phyloP scores from a whole-genome alignment of 2,329 filamentous ascomycete genomes.

The Alternaria tenuissima region DNA sequence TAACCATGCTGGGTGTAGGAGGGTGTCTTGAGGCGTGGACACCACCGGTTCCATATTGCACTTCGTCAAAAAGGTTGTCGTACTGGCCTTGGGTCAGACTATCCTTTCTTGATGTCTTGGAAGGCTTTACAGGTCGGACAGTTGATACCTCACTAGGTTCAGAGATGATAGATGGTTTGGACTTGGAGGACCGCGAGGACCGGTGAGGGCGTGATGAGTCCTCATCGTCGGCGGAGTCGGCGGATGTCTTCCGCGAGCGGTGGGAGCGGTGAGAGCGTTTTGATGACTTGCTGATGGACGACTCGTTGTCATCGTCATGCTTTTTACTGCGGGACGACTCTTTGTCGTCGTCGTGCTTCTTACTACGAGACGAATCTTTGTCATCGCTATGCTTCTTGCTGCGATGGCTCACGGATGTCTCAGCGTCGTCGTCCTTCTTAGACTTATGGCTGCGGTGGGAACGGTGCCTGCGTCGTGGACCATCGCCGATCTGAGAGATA shows the following conservation, averaged over 20 bases:
- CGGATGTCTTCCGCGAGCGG: constrained; percentile 37
- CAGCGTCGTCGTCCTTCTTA: constrained; percentile 21
- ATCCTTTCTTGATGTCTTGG: constrained; percentile 40
- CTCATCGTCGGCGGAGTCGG: constrained; percentile 30
- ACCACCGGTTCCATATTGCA: constrained; percentile 41
- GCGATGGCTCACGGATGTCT: constrained; percentile 30
- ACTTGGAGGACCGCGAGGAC: constrained; percentile 25
- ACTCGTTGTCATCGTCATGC: constrained; percentile 25
- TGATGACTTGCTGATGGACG: constrained; percentile 40
- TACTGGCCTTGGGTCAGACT: constrained; percentile 40
- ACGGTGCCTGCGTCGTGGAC: constrained; percentile 42
- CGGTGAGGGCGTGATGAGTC: constrained; percentile 25
- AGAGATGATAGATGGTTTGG: constrained; percentile 32
- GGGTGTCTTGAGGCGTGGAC: constrained; percentile 41
- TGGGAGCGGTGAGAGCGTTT: constrained; percentile 38
- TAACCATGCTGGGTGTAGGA: constrained; percentile 51
- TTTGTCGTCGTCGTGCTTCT: constrained; percentile 21
- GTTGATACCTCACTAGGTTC: constrained; percentile 49
- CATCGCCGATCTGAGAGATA: constrained; percentile 52
- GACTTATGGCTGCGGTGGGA: constrained; percentile 27
- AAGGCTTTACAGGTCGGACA: constrained; percentile 37
- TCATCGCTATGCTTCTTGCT: constrained; percentile 23
- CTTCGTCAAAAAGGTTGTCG: constrained; percentile 39
- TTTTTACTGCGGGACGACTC: constrained; percentile 12
- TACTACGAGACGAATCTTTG: constrained; percentile 11